These are phyloP conservation scores for Kitagawia praeruptora DNA, from an alignment of 129 eudicot species.

Conservation along the genomic window DNA sequence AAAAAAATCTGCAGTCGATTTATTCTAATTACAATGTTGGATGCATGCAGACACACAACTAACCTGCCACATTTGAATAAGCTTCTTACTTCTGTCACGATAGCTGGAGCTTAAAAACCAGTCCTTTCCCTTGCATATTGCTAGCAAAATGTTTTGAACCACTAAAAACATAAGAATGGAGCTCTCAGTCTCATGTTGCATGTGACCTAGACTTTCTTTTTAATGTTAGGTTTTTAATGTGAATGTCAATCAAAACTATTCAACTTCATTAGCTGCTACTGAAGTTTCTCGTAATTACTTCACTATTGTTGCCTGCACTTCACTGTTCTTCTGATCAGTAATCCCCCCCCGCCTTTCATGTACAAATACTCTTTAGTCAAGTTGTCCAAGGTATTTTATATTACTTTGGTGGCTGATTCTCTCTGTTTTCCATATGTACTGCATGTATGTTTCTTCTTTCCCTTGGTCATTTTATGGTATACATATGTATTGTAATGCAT, in stretches of 20 bases:
- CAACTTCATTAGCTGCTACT: neutral
- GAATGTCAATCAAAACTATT: neutral
- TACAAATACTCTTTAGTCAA: neutral
- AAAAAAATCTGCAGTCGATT: neutral
- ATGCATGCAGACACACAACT: neutral
- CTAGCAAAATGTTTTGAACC: neutral
- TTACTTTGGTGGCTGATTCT: neutral
- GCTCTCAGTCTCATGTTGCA: neutral
- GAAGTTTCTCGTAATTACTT: neutral
- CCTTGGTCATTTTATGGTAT: neutral
- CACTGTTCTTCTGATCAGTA: neutral
- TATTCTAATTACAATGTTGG: neutral
- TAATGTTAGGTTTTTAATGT: neutral
- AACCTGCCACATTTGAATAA: neutral
- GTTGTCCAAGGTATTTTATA: neutral
- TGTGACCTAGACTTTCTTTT: neutral
- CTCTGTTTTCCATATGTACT: neutral
- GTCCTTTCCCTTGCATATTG: neutral
- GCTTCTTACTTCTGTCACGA: neutral
- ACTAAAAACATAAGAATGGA: neutral
- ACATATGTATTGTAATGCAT: neutral
- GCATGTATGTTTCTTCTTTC: neutral
- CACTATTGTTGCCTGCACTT: neutral
- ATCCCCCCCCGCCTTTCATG: neutral
- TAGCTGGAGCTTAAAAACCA: neutral